A percentile compares a stretch with the other conserved stretches of the same genome.
Evolutionary conservation across 148 eudicot genomes (phyloP).

Genomic region (Arctostaphylos glauca): DNA sequence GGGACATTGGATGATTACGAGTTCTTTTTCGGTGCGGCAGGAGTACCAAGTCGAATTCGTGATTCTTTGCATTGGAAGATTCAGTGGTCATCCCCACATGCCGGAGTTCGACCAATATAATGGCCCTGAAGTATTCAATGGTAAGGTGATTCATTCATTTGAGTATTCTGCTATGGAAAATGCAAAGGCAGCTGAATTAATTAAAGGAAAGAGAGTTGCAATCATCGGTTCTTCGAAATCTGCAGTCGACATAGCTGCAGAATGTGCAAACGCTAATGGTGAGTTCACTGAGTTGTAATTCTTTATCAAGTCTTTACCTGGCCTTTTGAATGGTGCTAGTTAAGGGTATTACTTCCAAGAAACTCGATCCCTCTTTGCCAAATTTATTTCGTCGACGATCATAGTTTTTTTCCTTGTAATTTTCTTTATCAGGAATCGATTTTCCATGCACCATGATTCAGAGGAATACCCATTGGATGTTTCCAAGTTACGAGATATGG

Average conservation of each 20-base stretch:
- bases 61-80: constrained; percentile 15
- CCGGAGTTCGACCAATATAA: constrained; percentile 7
- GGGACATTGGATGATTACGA: too few species aligned
- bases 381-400: background rate
- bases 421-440: background rate
- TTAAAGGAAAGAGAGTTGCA: constrained; percentile 16
- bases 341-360: background rate
- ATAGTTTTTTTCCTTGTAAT: background rate
- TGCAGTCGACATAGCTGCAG: constrained; percentile 16
- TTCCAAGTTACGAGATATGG: constrained; percentile 2
- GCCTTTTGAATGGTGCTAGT: background rate
- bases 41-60: constrained; percentile 11
- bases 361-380: background rate
- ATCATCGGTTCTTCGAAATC: constrained; percentile 13
- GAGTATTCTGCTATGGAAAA: constrained; percentile 17
- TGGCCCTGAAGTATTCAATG: constrained; percentile 4
- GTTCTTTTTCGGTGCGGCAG: constrained; percentile 4
- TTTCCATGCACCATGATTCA: constrained; percentile 17
- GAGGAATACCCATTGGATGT: constrained; percentile 13
- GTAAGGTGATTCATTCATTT: constrained; percentile 14
- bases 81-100: constrained; percentile 9
- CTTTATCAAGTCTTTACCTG: too few species aligned
- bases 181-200: background rate
- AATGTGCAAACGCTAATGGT: constrained; percentile 19
- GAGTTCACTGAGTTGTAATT: background rate